Conservation (phyloP, 1,284 basidiomycete species). For the Sanghuangporus sanghuang region DNA sequence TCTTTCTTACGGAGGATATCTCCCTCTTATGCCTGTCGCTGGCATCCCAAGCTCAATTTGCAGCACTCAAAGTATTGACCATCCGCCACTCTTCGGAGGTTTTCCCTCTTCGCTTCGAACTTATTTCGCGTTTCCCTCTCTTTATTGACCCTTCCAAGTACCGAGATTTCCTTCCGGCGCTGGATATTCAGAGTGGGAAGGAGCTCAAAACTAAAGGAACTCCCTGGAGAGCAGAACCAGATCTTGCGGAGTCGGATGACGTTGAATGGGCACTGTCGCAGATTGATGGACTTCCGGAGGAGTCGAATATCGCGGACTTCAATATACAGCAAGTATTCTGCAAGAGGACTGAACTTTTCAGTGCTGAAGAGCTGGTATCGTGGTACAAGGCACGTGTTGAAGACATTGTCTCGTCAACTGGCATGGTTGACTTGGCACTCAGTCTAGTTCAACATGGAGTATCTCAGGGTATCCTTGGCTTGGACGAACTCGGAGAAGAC, state of each 20-base stretch:
- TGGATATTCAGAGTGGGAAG: slow-evolving; percentile 40
- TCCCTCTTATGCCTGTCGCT: slow-evolving; percentile 56
- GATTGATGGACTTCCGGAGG: slow-evolving; percentile 1
- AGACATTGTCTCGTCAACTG: slow-evolving; percentile 56
- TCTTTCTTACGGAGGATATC: slow-evolving; percentile 61
- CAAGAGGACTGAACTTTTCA: slow-evolving; percentile 1
- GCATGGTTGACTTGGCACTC: slow-evolving; percentile 76
- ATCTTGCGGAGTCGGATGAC: slow-evolving; percentile 48
- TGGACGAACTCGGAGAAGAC: slow-evolving; percentile 88
- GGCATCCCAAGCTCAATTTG: slow-evolving; percentile 57
- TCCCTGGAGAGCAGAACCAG: slow-evolving; percentile 45
- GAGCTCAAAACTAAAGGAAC: slow-evolving; percentile 35
- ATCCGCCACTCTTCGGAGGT: slow-evolving; percentile 50
- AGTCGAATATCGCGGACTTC: slow-evolving; percentile 8
- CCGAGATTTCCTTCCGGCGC: slow-evolving; percentile 57
- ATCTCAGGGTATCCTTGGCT: slow-evolving; percentile 68
- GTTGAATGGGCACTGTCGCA: slow-evolving; percentile 36
- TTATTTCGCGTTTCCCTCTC: slow-evolving; percentile 72
- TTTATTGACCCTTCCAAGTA: slow-evolving; percentile 62
- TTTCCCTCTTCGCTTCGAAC: slow-evolving; percentile 64
- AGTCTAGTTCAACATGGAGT: slow-evolving; percentile 81
- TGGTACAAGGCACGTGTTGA: slow-evolving; percentile 77
- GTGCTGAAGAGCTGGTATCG: slow-evolving; percentile 40
- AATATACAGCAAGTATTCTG: background rate
- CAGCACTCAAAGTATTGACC: slow-evolving; percentile 53